Conservation (phyloP, 768 basidiomycete genomes). For the Suillus variegatus region DNA sequence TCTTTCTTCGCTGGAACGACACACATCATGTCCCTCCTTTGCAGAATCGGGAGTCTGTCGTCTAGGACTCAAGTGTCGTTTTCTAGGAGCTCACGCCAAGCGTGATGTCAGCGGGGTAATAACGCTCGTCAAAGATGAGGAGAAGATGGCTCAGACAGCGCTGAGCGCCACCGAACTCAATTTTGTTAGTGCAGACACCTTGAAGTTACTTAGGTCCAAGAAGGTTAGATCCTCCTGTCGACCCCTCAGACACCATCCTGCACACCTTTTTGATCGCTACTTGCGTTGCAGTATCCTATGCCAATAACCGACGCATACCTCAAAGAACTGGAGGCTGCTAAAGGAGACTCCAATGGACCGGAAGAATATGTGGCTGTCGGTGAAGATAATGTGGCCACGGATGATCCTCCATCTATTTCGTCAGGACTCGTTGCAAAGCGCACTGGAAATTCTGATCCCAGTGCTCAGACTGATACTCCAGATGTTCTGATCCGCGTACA, state of each 20-base stretch:
- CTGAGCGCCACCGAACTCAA: constrained; percentile 65
- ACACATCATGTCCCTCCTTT: constrained; percentile 26
- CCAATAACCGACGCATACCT: constrained; percentile 67
- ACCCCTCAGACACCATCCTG: too few relatives aligned
- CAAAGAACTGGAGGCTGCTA: constrained; percentile 45
- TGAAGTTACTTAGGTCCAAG: constrained; percentile 65
- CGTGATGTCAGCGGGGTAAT: constrained; percentile 46
- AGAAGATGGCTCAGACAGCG: constrained; percentile 52
- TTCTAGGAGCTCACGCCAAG: constrained; percentile 74
- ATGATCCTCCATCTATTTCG: background rate
- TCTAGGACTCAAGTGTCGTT: constrained; percentile 86
- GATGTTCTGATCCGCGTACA: constrained; percentile 70
- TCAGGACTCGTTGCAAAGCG: constrained; percentile 31
- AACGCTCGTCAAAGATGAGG: constrained; percentile 53
- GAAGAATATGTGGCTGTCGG: constrained; percentile 12
- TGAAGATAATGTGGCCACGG: constrained; percentile 9
- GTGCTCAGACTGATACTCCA: constrained; percentile 51
- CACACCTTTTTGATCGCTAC: too few relatives aligned
- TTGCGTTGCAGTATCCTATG: constrained; percentile 53
- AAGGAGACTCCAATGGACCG: constrained; percentile 20
- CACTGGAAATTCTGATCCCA: constrained; percentile 34
- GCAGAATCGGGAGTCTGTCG: constrained; percentile 33
- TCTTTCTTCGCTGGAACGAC: constrained; percentile 20
- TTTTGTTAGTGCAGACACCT: constrained; percentile 54
- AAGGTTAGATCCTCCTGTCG: constrained; percentile 46